Percentiles rank a stretch among this genome's conserved stretches.
These are phyloP conservation scores for Aspergillus funiculosus DNA, from an alignment of 495 filamentous ascomycete species.

Conservation along the genomic window DNA sequence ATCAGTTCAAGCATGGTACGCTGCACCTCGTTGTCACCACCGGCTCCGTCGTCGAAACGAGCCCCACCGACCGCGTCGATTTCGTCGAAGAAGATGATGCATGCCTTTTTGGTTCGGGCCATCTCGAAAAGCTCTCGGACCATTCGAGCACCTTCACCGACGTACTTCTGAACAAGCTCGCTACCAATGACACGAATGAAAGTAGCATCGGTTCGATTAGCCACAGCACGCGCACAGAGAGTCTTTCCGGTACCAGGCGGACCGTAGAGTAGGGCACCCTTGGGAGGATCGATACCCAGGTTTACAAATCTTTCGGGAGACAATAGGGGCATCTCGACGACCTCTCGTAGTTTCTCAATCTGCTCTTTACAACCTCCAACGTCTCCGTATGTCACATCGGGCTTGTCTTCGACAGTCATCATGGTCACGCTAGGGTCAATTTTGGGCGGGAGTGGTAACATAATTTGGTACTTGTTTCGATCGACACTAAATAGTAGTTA, in stretches of 20 bases:
- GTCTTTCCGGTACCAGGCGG: constrained; percentile 98
- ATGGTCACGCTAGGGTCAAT: constrained; percentile 99
- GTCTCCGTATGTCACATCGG: constrained; percentile 97
- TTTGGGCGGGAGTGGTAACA: constrained; percentile 94
- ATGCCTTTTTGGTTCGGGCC: constrained; percentile 98
- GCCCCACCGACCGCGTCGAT: constrained; percentile 97
- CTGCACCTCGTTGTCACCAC: constrained; percentile 99
- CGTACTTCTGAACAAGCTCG: constrained; percentile 97
- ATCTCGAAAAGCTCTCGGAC: constrained; percentile 98
- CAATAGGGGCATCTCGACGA: constrained; percentile 95
- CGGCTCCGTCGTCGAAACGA: constrained; percentile 97
- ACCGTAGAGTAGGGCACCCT: constrained; percentile 94
- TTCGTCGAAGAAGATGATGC: constrained; percentile 99
- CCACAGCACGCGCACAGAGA: constrained; percentile 92
- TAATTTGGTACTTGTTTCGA: constrained; percentile 97
- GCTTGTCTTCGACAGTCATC: constrained; percentile 99
- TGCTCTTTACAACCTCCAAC: constrained; percentile 99
- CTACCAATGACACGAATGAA: constrained; percentile 98
- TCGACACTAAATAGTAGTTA: constrained; percentile 61
- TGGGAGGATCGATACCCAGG: constrained; percentile 96
- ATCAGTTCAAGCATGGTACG: constrained; percentile 98
- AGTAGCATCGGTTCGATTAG: constrained; percentile 94
- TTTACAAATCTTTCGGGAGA: constrained; percentile 96
- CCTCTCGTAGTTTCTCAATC: constrained; percentile 97
- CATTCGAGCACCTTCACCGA: constrained; percentile 96